A percentile compares a stretch with the other conserved stretches of the same genome.
Evolutionary conservation across 116 monocot genomes (phyloP).

Genomic region (Phalaenopsis hybrid): DNA sequence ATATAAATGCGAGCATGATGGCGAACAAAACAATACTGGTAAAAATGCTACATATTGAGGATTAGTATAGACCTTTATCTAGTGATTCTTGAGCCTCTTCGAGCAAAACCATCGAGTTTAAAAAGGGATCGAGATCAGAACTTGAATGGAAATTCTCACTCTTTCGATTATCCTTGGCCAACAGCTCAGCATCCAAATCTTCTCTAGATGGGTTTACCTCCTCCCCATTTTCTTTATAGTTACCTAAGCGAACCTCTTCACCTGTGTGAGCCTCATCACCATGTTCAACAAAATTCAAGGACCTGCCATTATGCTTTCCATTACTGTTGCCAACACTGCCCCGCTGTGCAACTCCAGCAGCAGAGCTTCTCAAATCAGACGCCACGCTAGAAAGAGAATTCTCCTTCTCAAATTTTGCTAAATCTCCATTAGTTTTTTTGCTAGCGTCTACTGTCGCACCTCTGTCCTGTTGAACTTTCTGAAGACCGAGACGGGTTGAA

Average conservation of each 20-base stretch:
- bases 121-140: slow-evolving; percentile 3
- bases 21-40: not conserved
- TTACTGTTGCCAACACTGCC: slow-evolving; percentile 14
- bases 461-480: slow-evolving; percentile 6
- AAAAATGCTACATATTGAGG: not conserved
- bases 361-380: slow-evolving; percentile 12
- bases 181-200: not conserved
- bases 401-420: slow-evolving; percentile 13
- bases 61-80: slow-evolving; percentile 4
- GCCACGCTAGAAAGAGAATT: slow-evolving; percentile 24
- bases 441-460: not conserved
- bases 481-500: slow-evolving; percentile 18
- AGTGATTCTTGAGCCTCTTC: slow-evolving; percentile 11
- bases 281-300: slow-evolving; percentile 37
- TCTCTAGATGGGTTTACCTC: slow-evolving; percentile 2
- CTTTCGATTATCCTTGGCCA: not conserved
- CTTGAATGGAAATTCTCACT: slow-evolving; percentile 3
- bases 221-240: slow-evolving; percentile 12
- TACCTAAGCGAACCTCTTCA: slow-evolving; percentile 27
- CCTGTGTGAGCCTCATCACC: slow-evolving; percentile 36
- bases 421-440: not conserved
- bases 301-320: slow-evolving; percentile 25
- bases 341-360: not conserved
- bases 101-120: not conserved
- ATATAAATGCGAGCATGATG: not conserved